Percentiles rank a stretch among this genome's conserved stretches.
These are phyloP conservation scores for Populus trichocarpa DNA, from an alignment of 441 rosid species.

Conservation along the genomic window DNA sequence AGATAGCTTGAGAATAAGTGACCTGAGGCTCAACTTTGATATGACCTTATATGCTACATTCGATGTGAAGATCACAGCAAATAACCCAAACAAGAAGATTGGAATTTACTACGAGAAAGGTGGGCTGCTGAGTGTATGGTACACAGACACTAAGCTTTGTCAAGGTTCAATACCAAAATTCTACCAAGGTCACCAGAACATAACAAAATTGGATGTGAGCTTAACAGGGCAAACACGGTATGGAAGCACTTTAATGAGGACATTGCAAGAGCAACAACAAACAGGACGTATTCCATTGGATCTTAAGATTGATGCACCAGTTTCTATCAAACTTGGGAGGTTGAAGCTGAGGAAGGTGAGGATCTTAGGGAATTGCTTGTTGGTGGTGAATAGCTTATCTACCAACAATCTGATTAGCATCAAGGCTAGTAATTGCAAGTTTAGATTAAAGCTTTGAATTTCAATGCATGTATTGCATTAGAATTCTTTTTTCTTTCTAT, in stretches of 20 bases:
- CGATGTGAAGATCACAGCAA: slow-evolving; percentile 65
- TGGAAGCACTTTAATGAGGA: slow-evolving; percentile 39
- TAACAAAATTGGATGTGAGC: slow-evolving; percentile 52
- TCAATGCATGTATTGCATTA: not conserved
- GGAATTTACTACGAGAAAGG: slow-evolving; percentile 84
- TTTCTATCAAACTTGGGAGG: slow-evolving; percentile 69
- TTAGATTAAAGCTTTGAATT: slow-evolving; percentile 35
- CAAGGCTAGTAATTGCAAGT: slow-evolving; percentile 61
- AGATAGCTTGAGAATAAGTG: slow-evolving; percentile 52
- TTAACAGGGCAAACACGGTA: slow-evolving; percentile 54
- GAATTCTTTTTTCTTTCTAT: not conserved
- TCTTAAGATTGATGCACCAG: slow-evolving; percentile 67
- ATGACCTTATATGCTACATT: slow-evolving; percentile 50
- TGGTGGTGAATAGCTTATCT: slow-evolving; percentile 55
- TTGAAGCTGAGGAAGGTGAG: slow-evolving; percentile 65
- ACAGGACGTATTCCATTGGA: slow-evolving; percentile 69
- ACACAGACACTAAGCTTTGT: slow-evolving; percentile 44
- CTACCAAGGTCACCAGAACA: slow-evolving; percentile 79
- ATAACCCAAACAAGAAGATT: slow-evolving; percentile 73
- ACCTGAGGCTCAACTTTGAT: slow-evolving; percentile 39
- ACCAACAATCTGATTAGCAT: slow-evolving; percentile 44
- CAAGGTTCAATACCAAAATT: slow-evolving; percentile 76
- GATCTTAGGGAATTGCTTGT: slow-evolving; percentile 54
- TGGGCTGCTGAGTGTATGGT: slow-evolving; percentile 56
- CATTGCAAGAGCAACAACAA: slow-evolving; percentile 46